These are phyloP conservation scores for Kluyveromyces nonfermentans DNA, from an alignment of 805 yeast species.

Conservation along the genomic window DNA sequence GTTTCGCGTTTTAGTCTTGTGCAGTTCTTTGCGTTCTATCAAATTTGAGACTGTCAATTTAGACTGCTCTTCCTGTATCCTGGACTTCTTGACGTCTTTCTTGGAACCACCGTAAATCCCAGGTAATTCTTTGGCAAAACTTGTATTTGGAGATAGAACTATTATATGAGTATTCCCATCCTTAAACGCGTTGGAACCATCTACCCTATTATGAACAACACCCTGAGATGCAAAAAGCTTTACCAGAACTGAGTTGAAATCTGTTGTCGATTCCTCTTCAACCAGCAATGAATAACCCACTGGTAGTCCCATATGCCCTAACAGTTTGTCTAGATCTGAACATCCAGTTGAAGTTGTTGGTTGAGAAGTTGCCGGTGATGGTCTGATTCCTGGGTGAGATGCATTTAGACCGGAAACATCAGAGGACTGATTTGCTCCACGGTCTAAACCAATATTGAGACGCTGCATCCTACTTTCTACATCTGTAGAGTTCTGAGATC, in stretches of 20 bases:
- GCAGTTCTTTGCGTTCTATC: conserved; percentile 27
- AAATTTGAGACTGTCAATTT: conserved; percentile 63
- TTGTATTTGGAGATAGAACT: conserved; percentile 47
- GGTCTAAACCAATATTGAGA: background rate
- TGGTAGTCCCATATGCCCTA: conserved; percentile 82
- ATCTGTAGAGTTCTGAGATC: background rate
- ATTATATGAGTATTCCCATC: conserved; percentile 47
- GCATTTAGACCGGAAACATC: background rate
- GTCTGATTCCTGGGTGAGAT: conserved; percentile 52
- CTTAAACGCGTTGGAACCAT: conserved; percentile 18
- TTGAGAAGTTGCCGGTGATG: conserved; percentile 65
- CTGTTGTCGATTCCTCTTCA: conserved; percentile 84
- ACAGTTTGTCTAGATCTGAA: conserved; percentile 58
- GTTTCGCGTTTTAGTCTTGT: conserved; percentile 13
- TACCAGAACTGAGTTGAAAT: conserved; percentile 62
- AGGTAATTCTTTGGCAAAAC: conserved; percentile 65
- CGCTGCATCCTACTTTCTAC: background rate
- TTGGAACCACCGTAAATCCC: conserved; percentile 64
- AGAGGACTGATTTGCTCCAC: background rate
- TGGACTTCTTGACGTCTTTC: conserved; percentile 54
- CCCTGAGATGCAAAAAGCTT: conserved; percentile 75
- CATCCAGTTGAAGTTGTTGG: conserved; percentile 77
- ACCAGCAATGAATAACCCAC: conserved; percentile 59
- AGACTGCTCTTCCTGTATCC: conserved; percentile 46
- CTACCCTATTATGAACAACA: conserved; percentile 49